A percentile compares a stretch with the other conserved stretches of the same genome.
Evolutionary conservation across 139 green algal genomes (phyloP).

Genomic region (Pseudopediastrum boryanum): DNA sequence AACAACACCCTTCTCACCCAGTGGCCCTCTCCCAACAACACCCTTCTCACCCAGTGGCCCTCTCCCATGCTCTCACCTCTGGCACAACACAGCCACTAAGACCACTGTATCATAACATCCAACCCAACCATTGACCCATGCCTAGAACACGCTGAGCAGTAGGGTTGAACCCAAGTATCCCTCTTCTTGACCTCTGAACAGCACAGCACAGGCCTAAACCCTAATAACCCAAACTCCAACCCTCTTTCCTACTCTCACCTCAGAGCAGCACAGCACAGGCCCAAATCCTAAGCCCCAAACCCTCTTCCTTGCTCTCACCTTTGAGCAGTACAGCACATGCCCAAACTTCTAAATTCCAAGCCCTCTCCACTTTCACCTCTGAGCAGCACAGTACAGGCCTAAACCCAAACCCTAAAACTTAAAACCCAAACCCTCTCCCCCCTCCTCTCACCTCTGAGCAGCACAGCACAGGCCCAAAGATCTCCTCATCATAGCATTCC

Average conservation of each 20-base stretch:
- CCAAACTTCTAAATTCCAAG: no score
- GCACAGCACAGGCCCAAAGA: constrained; percentile 94
- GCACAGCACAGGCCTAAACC: no score
- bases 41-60: no score
- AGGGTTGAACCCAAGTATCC: constrained; percentile 96
- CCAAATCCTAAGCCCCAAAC: no score
- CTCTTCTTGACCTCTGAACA: no score
- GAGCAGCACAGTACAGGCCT: constrained; percentile 91
- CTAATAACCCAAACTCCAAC: not conserved
- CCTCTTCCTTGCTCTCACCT: no score
- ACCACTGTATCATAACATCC: constrained; percentile 93
- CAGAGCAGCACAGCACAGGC: constrained; percentile 87
- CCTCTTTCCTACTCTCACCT: constrained; percentile 48
- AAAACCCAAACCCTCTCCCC: no score
- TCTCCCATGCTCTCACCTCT: constrained; percentile 59
- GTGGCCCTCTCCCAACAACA: no score
- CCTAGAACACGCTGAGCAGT: no score
- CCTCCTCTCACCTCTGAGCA: constrained; percentile 71
- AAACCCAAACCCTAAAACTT: no score
- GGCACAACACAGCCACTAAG: constrained; percentile 93
- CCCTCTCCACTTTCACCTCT: constrained; percentile 59
- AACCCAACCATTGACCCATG: constrained; percentile 80
- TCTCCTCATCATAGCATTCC: constrained; percentile 92
- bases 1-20: no score
- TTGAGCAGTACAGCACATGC: no score